Evolutionary conservation across 176 grass and related monocot species (phyloP).

Genomic region (Musa acuminata): DNA sequence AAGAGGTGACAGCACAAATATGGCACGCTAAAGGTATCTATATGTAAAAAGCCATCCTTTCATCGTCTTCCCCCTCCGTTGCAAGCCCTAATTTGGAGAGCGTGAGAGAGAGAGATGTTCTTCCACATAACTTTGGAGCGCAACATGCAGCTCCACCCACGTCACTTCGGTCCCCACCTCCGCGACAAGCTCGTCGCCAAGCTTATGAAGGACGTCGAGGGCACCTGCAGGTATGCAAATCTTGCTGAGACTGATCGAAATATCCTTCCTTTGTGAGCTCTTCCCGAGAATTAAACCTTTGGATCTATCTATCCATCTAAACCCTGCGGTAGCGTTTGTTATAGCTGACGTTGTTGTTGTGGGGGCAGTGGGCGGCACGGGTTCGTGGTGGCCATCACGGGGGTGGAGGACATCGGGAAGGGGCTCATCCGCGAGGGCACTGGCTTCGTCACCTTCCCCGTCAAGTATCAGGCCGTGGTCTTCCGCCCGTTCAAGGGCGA

Average conservation of each 20-base stretch:
- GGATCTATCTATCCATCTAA: too few species aligned
- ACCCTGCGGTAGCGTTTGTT: not conserved
- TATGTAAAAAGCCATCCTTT: too few species aligned
- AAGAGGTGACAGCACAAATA: too few species aligned
- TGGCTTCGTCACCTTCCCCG: constrained; percentile 91
- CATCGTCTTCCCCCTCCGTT: too few species aligned
- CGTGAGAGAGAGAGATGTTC: constrained; percentile 42
- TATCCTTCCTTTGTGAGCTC: not conserved
- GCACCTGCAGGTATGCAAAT: constrained; percentile 60
- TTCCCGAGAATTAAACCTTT: too few species aligned
- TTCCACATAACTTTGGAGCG: constrained; percentile 94
- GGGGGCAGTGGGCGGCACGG: constrained; percentile 68
- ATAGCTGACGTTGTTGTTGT: not conserved
- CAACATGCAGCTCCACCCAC: constrained; percentile 98
- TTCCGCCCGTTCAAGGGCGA: constrained; percentile 96
- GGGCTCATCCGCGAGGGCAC: constrained; percentile 92
- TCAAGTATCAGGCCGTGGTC: constrained; percentile 96
- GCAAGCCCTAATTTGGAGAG: not conserved
- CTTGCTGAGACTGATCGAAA: too few species aligned
- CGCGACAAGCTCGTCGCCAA: constrained; percentile 90
- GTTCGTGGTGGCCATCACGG: constrained; percentile 95
- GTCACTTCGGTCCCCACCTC: constrained; percentile 89
- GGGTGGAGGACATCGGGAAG: constrained; percentile 93
- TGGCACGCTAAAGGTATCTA: too few species aligned
- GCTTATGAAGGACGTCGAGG: constrained; percentile 99